These are phyloP conservation scores for Acrocalymma vagum DNA, from an alignment of 2,329 filamentous ascomycete genomes.

Conservation along the genomic window DNA sequence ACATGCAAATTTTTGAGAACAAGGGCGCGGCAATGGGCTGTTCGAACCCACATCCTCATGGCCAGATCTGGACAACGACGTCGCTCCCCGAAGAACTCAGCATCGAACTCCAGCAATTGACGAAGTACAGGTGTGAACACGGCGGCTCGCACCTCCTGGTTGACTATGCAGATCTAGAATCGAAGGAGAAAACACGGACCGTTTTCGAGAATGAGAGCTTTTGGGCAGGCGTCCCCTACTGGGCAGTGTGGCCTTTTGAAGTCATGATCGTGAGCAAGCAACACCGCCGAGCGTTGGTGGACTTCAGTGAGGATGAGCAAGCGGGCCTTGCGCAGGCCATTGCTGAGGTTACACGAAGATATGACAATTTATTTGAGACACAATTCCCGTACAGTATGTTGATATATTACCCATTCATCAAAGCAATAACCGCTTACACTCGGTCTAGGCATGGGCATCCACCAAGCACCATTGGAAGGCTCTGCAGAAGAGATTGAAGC, in stretches of 20 bases:
- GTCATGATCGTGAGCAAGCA: conserved; percentile 86
- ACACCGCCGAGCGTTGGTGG: conserved; percentile 85
- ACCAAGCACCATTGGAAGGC: conserved; percentile 90
- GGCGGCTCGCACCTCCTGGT: conserved; percentile 78
- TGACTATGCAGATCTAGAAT: conserved; percentile 87
- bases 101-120: conserved; percentile 79
- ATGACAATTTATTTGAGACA: conserved; percentile 97
- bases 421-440: conserved; percentile 13
- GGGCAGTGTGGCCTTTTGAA: conserved; percentile 98
- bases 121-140: conserved; percentile 78
- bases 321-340: conserved; percentile 81
- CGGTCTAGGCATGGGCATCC: conserved; percentile 80
- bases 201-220: conserved; percentile 90
- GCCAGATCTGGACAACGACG: conserved; percentile 95
- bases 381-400: conserved; percentile 89
- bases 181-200: conserved; percentile 81
- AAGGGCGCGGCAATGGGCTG: conserved; percentile 98
- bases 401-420: background rate
- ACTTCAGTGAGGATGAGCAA: conserved; percentile 77
- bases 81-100: conserved; percentile 88
- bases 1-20: conserved; percentile 99
- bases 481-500: conserved; percentile 83
- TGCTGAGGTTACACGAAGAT: conserved; percentile 86
- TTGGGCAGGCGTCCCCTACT: conserved; percentile 92
- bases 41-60: conserved; percentile 97